phyloP scores from a whole-genome alignment of 2,329 filamentous ascomycete species.

The Sclerotinia minor region DNA sequence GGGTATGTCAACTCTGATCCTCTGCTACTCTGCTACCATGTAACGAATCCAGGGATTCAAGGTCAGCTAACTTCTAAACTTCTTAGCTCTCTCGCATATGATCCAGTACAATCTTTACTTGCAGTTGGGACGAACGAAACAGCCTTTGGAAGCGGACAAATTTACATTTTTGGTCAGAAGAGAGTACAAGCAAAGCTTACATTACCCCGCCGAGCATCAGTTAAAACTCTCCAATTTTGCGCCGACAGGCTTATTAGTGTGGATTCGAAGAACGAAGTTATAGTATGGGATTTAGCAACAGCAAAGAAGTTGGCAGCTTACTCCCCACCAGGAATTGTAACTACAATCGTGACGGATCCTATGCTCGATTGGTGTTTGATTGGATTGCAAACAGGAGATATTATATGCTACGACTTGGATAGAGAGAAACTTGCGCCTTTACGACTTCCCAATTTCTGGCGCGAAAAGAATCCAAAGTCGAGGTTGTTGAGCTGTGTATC shows the following conservation, averaged over 20 bases:
- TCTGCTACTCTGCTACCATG: background rate
- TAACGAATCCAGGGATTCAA: constrained; percentile 2
- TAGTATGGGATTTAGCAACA: constrained; percentile 76
- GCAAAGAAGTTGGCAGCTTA: constrained; percentile 67
- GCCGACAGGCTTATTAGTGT: constrained; percentile 82
- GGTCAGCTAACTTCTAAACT: constrained; percentile 26
- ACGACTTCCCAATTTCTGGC: constrained; percentile 85
- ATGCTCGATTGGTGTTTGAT: constrained; percentile 92
- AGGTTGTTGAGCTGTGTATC: constrained; percentile 68
- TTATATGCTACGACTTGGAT: constrained; percentile 92
- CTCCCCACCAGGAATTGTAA: constrained; percentile 74
- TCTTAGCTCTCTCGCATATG: constrained; percentile 77
- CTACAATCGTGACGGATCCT: constrained; percentile 76
- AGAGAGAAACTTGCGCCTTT: constrained; percentile 74
- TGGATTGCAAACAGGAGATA: constrained; percentile 77
- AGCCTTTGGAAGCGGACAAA: constrained; percentile 79
- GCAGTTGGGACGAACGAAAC: constrained; percentile 89
- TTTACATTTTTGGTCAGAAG: constrained; percentile 83
- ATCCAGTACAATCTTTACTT: constrained; percentile 89
- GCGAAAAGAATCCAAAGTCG: constrained; percentile 66
- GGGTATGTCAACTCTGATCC: constrained; percentile 48
- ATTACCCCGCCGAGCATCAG: constrained; percentile 70
- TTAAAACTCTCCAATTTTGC: constrained; percentile 78
- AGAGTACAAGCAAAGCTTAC: constrained; percentile 75
- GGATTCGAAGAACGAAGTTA: constrained; percentile 82